These are phyloP conservation scores for Rhexocercosporidium sp. DNA, from an alignment of 2,329 filamentous ascomycete species.

Conservation along the genomic window DNA sequence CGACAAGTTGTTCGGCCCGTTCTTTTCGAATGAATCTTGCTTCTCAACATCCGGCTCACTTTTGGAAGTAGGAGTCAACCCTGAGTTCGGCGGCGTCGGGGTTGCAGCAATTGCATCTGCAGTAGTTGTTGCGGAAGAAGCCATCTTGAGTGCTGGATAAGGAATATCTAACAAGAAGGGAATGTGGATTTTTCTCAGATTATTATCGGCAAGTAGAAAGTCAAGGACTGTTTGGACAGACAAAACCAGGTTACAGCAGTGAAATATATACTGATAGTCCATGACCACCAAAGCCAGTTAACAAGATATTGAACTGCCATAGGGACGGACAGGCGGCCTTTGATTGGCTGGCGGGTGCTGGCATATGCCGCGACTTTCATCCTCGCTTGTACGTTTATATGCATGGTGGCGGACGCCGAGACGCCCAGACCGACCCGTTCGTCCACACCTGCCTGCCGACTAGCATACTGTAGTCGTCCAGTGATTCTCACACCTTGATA, in stretches of 20 bases:
- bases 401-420: background rate
- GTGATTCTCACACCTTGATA: background rate
- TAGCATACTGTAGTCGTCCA: background rate
- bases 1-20: background rate
- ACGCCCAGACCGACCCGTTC: background rate
- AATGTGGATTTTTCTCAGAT: background rate
- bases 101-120: background rate
- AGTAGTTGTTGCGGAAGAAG: background rate
- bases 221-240: background rate
- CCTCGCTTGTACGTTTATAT: background rate
- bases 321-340: background rate
- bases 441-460: background rate
- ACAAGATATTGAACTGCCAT: background rate
- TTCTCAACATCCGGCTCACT: background rate
- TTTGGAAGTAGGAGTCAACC: background rate
- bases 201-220: background rate
- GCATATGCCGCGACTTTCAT: background rate
- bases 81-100: background rate
- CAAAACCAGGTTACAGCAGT: background rate
- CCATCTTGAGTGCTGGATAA: background rate
- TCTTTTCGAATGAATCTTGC: background rate
- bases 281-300: background rate
- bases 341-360: background rate
- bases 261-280: background rate
- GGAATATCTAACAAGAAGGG: background rate